Evolutionary conservation across 257 asterid species (phyloP).

Genomic region (Scutellaria baicalensis): DNA sequence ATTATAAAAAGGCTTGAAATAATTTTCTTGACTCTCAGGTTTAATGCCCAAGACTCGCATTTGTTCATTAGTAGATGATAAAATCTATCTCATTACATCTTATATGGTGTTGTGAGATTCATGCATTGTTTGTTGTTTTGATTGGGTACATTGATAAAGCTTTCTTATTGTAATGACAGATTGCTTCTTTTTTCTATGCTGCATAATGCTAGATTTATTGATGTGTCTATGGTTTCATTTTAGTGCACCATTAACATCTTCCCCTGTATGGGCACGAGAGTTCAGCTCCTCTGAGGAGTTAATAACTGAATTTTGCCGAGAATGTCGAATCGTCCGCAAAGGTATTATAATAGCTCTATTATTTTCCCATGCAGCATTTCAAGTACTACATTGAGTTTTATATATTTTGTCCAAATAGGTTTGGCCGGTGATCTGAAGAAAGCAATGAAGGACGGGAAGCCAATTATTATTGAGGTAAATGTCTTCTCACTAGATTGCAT

Average conservation of each 20-base stretch:
- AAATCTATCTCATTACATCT: neutral
- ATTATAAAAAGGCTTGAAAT: neutral
- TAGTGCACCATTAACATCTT: slow-evolving; percentile 93
- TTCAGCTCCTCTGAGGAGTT: slow-evolving; percentile 87
- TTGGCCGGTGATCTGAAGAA: slow-evolving; percentile 98
- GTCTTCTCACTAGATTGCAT: slow-evolving; percentile 8
- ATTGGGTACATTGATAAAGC: neutral
- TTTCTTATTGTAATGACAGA: neutral
- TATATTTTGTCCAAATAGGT: slow-evolving; percentile 35
- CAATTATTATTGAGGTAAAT: slow-evolving; percentile 89
- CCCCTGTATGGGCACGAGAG: slow-evolving; percentile 94
- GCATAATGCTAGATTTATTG: slow-evolving; percentile 14
- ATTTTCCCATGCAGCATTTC: slow-evolving; percentile 7
- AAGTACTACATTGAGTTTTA: slow-evolving; percentile 1
- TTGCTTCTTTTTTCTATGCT: neutral
- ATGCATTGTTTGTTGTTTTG: neutral
- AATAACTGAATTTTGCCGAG: slow-evolving; percentile 94
- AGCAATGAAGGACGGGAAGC: slow-evolving; percentile 99
- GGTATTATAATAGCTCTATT: slow-evolving; percentile 36
- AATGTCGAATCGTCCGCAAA: slow-evolving; percentile 96
- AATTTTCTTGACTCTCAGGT: neutral
- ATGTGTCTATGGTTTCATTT: slow-evolving; percentile 16
- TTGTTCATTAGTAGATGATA: slow-evolving; percentile 1
- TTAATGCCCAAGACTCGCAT: neutral
- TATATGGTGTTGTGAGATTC: neutral